Base-by-base conservation (phyloP, 495 filamentous ascomycete genomes). In the Elaphomyces granulatus region DNA sequence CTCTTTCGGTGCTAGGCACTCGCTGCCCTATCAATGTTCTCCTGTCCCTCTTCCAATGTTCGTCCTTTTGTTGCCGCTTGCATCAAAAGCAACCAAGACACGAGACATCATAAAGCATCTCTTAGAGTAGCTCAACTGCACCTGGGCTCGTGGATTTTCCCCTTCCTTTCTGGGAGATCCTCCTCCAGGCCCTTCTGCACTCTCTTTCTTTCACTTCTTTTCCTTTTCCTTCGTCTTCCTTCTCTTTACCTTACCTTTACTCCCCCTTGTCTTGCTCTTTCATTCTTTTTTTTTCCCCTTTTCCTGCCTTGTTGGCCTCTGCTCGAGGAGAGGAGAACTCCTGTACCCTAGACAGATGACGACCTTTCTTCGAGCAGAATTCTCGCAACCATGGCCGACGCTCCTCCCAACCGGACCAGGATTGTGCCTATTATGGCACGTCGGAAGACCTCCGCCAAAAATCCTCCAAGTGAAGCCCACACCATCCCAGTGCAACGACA, bases 371-470 rank as follows among this genome's bases (percentile, higher is more conserved):
- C 48, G 52, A 45, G 53, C 48, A 54, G 55, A 50, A 47, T 53
- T 56, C 37, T 36, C 38, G 42, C 47, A 55, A 66, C 40, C 42
- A 68, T 68, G 64, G 54, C 64, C 44, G 49, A 58, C 37, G 41
- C 56, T 47, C 54, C 50, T 46, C 52, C 49, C 36, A 59, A 63
- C 51, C 59, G 57, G 58, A 60, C 53, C 59, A 66, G 64, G 59
- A 66, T 68, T 43, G 62, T 68, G 53, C 64, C 64, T 45, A 60
- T 68, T 58, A 51, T 68, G 46, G 50, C 56, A 21, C 53, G 46
- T 46, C 48, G 52, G 41, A 50, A 52, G 41, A 20, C 44, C 26
- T 9, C 38, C 20, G 23, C 41, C 32, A 32, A 39, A 35, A 34
- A 15, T 21, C 18, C 26, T 26, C 36, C 35, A 32, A 45, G 41